A percentile compares a stretch with the other conserved stretches of the same genome.
Conservation (phyloP, 169 alveolate species). For the Ichthyophthirius multifiliis region DNA sequence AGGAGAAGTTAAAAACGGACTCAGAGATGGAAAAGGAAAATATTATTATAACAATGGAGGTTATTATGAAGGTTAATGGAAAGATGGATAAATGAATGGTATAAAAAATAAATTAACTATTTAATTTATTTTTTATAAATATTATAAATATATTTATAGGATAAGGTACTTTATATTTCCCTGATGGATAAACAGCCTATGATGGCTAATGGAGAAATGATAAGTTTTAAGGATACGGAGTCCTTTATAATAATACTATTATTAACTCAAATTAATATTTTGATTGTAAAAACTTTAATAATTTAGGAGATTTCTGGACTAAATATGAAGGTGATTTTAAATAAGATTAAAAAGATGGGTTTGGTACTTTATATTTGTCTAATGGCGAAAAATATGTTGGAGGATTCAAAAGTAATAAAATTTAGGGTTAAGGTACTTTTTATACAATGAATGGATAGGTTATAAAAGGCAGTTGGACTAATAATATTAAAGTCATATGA, state of each 20-base stretch:
- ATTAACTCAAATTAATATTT: not conserved
- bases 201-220: conserved; percentile 43
- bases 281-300: conserved; percentile 22
- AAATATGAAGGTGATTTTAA: conserved; percentile 44
- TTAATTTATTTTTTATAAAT: not conserved
- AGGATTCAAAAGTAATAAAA: conserved; percentile 17
- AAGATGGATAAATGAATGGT: conserved; percentile 40
- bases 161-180: conserved; percentile 35
- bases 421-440: conserved; percentile 29
- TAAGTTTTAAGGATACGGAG: conserved; percentile 36
- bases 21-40: conserved; percentile 44
- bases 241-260: not conserved
- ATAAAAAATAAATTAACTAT: not conserved
- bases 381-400: conserved; percentile 44
- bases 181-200: conserved; percentile 40
- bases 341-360: conserved; percentile 20
- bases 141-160: not conserved
- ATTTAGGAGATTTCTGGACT: conserved; percentile 10
- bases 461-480: conserved; percentile 29
- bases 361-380: conserved; percentile 21
- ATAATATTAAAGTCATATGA: not conserved
- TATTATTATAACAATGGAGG: conserved; percentile 38
- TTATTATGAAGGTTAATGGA: conserved; percentile 45
- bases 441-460: not conserved
- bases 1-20: conserved; percentile 18